Base-by-base conservation (phyloP, 169 alveolate species). In the Plasmodium sp. region DNA sequence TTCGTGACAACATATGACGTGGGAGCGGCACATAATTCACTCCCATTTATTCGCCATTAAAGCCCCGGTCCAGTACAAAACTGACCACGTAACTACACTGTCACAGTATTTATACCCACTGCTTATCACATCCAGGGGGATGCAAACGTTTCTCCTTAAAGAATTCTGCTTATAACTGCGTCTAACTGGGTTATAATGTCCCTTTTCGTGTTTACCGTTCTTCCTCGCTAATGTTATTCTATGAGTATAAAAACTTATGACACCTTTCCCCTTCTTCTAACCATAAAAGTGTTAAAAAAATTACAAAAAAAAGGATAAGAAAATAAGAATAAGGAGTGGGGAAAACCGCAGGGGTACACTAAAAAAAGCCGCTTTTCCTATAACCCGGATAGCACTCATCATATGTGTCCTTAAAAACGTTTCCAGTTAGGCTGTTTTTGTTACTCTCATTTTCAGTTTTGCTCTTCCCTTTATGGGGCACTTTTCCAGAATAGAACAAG, bases 371-470 rank as follows among this genome's bases (percentile, higher is more conserved):
- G 12, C 79, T 6, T 1, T 86, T 54, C 22, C 81, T 18, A 77
- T 86, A 86, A 10, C 84, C 86, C 22, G 94, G 94, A 41, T 90
- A 90, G 31, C 94, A 90, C 74, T 90, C 94, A 16, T 90, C 94
- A 81, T 90, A 90, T n/a, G 94, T 90, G 58, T 90, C 94, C 51
- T 71, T 9, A 71, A 90, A 90, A 43, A 71, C 36, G 41, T 90
- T 90, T 71, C 54, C 62, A 45, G 73, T 86, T 77, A 86, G 45
- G 72, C 93, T 86, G 18, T 77, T 77, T 58, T 86, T 86, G 34
- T 86, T 67, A 67, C 2, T 79, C 41, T 77, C 67, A 39, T 81
- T 71, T 67, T 41, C 39, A 81, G 18, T 16, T 80, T 31, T 62
- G 45, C 22, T 81, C 33, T 80, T 81, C 16, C 54, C 27, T 90